Base-by-base conservation (phyloP, 1,139 yeast species). In the Zygoascus sp. region DNA sequence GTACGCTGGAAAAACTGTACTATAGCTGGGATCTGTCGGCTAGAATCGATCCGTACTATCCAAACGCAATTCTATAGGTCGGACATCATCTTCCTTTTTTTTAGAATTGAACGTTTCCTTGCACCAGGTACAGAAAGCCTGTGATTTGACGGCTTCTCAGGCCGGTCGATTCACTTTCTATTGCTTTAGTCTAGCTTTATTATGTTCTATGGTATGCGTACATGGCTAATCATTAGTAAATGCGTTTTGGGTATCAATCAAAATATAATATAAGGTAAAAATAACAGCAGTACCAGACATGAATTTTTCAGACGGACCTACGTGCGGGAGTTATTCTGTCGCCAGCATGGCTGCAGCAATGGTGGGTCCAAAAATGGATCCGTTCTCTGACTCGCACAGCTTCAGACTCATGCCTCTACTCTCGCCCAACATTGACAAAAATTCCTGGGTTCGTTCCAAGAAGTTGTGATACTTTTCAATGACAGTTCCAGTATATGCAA, bases 401-500 rank as follows among this genome's bases (percentile, higher is more conserved):
- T 41, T 40, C 40, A 61, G 51, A 34, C 50, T 40, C 32, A 56
- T 45, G 35, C 55, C 54, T 23, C 56, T 32, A 8, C 55, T 48
- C n/a, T 45, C 38, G 15, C 60, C 58, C 40, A 64, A 53, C 35
- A 45, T 40, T 36, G 57, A 55, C 50, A 65, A 50, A 42, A 56
- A 60, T 45, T 50, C 51, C 54, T 65, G 67, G 46, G 64, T 62
- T 25, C 64, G 79, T 6, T 79, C 77, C 63, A 78, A 75, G 68
- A 83, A 88, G 19, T 89, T 88, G 25, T 95, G 95, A 61, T 86
- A 89, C 61, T 80, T 82, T 63, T 87, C 96, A 44, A 88, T 81
- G 50, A 88, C 89, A 3, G 95, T 81, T 17, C 97, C 97, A 60
- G 87, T 94, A 56, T 86, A 87, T 42, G 95, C 95, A 53, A 88